A percentile compares a stretch with the other conserved stretches of the same genome.
Conservation (phyloP, 352 stramenopile genomes). For the Globisporangium sylvaticum region DNA sequence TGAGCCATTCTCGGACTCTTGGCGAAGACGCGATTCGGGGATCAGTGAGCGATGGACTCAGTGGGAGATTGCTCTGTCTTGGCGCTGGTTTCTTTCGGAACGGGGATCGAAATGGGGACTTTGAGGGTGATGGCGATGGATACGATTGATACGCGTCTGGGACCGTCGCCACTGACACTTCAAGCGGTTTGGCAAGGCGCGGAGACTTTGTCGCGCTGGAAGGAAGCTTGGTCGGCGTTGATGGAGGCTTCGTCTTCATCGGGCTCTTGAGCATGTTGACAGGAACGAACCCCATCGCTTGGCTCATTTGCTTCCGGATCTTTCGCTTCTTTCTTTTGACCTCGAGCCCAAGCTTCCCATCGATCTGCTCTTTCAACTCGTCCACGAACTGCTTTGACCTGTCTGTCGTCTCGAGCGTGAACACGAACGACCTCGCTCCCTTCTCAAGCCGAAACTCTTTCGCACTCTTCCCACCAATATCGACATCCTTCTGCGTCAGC, state of each 20-base stretch:
- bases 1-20: conserved; percentile 61
- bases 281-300: conserved; percentile 62
- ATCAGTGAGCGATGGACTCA: conserved; percentile 19
- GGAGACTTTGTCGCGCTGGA: conserved; percentile 41
- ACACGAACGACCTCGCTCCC: conserved; percentile 63
- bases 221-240: conserved; percentile 35
- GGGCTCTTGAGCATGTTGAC: conserved; percentile 69
- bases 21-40: conserved; percentile 19
- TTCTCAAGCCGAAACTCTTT: conserved; percentile 53
- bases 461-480: conserved; percentile 7
- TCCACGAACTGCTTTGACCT: conserved; percentile 52
- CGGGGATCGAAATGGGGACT: conserved; percentile 71
- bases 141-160: conserved; percentile 38
- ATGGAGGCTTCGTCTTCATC: conserved; percentile 23
- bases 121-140: conserved; percentile 46
- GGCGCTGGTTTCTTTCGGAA: conserved; percentile 70
- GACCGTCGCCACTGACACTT: conserved; percentile 33
- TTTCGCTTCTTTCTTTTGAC: conserved; percentile 75
- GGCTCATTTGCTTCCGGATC: conserved; percentile 64
- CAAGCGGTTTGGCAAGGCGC: conserved; percentile 42
- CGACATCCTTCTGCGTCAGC: conserved; percentile 45
- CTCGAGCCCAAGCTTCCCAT: conserved; percentile 45
- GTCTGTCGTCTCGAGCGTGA: conserved; percentile 37
- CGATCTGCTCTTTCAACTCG: conserved; percentile 64
- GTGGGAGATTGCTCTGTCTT: conserved; percentile 20